These are phyloP conservation scores for Trichoderma asperelloides DNA, from an alignment of 495 filamentous ascomycete species.

Conservation along the genomic window DNA sequence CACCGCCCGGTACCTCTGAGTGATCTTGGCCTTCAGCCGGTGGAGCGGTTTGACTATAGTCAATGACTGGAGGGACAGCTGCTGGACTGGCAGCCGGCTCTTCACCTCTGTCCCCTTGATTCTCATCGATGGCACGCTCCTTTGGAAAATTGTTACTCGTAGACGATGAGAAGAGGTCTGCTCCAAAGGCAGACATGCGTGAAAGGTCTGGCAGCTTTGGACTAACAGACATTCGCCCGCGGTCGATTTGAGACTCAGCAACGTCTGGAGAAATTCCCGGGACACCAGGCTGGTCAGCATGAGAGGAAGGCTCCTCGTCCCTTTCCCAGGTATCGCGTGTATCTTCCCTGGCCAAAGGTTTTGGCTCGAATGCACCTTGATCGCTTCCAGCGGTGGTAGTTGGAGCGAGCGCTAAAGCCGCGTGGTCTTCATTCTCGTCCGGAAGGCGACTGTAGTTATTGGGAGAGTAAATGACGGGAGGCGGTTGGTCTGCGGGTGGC, in stretches of 20 bases:
- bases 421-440: conserved; percentile 47
- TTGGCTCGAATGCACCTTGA: background rate
- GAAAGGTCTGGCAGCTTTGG: conserved; percentile 55
- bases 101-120: background rate
- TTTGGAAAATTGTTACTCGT: conserved; percentile 12
- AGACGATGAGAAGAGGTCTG: conserved; percentile 31
- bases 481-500: conserved; percentile 27
- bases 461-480: conserved; percentile 62
- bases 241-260: background rate
- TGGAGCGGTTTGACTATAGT: background rate
- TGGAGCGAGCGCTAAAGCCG: background rate
- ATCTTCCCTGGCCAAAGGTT: background rate
- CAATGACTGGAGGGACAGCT: background rate
- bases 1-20: conserved; percentile 8
- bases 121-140: conserved; percentile 7
- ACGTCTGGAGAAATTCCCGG: background rate
- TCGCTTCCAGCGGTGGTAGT: background rate
- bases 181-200: conserved; percentile 57
- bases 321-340: background rate
- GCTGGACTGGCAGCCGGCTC: background rate
- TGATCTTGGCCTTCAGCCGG: conserved; percentile 9
- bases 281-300: background rate
- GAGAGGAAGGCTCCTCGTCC: background rate
- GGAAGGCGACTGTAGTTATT: conserved; percentile 71
- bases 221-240: conserved; percentile 30